Conservation (phyloP, 345 rosid species). For the Isatis tinctoria region DNA sequence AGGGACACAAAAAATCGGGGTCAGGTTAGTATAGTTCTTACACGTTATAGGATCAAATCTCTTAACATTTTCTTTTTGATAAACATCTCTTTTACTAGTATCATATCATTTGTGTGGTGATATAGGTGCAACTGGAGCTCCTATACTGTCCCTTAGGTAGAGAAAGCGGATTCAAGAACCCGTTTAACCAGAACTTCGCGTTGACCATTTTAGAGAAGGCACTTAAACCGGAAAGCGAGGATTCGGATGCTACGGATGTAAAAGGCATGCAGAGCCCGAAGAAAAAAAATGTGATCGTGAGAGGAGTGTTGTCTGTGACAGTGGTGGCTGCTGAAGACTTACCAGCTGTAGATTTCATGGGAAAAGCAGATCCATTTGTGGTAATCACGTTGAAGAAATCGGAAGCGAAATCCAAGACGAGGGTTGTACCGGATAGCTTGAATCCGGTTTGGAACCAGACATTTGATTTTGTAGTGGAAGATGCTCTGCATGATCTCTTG, state of each 20-base stretch:
- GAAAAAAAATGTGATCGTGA: constrained; percentile 57
- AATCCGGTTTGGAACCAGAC: constrained; percentile 98
- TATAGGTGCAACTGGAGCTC: constrained; percentile 83
- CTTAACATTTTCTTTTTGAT: background rate
- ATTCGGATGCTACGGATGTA: constrained; percentile 23
- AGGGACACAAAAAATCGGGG: constrained; percentile 88
- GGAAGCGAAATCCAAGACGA: constrained; percentile 56
- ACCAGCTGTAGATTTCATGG: constrained; percentile 68
- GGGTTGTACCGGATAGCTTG: constrained; percentile 72
- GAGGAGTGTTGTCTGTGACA: constrained; percentile 81
- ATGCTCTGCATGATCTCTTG: constrained; percentile 80
- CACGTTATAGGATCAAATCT: background rate
- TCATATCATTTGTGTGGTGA: background rate
- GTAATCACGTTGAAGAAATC: constrained; percentile 74
- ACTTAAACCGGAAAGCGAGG: constrained; percentile 44
- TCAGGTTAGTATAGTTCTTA: background rate
- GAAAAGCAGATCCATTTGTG: constrained; percentile 84
- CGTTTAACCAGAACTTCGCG: constrained; percentile 44
- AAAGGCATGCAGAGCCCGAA: constrained; percentile 23
- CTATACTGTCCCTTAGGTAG: constrained; percentile 62
- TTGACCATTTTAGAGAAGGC: constrained; percentile 77
- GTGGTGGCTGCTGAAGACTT: constrained; percentile 72
- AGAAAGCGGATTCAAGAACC: constrained; percentile 52
- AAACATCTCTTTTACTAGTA: background rate
- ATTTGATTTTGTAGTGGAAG: constrained; percentile 91